These are phyloP conservation scores for Teunomyces atbi DNA, from an alignment of 805 yeast genomes.

Conservation along the genomic window DNA sequence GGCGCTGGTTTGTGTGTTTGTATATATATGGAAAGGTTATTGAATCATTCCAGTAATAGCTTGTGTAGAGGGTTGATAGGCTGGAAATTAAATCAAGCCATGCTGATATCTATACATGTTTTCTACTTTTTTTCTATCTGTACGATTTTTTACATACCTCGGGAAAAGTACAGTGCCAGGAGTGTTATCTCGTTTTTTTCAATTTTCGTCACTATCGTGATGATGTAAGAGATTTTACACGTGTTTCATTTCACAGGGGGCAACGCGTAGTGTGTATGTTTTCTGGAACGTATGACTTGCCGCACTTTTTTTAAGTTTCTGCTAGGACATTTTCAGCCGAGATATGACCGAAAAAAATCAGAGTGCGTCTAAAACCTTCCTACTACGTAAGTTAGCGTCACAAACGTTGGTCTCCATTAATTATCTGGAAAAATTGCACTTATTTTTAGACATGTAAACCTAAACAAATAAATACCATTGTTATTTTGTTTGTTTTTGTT, in stretches of 20 bases:
- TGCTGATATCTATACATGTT: too few relatives aligned
- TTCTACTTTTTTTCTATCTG: too few relatives aligned
- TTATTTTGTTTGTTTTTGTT: neutral
- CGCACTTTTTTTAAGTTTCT: neutral
- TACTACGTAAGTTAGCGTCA: neutral
- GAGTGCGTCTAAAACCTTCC: neutral
- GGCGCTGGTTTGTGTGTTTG: conserved; percentile 1
- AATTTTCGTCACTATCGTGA: neutral
- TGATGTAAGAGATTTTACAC: neutral
- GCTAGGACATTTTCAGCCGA: neutral
- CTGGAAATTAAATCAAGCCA: too few relatives aligned
- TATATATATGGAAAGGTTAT: neutral
- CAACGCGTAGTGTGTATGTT: neutral
- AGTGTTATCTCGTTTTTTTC: too few relatives aligned
- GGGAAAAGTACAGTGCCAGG: too few relatives aligned
- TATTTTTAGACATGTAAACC: neutral
- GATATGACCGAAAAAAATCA: neutral
- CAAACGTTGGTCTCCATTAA: neutral
- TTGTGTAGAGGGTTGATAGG: too few relatives aligned
- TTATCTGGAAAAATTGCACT: neutral
- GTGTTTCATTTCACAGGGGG: conserved; percentile 1
- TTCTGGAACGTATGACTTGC: neutral
- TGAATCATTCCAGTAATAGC: too few relatives aligned
- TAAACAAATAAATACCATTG: neutral
- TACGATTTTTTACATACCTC: too few relatives aligned